Conservation (phyloP, 768 basidiomycete genomes). For the Rubroboletus pulcherrimus region DNA sequence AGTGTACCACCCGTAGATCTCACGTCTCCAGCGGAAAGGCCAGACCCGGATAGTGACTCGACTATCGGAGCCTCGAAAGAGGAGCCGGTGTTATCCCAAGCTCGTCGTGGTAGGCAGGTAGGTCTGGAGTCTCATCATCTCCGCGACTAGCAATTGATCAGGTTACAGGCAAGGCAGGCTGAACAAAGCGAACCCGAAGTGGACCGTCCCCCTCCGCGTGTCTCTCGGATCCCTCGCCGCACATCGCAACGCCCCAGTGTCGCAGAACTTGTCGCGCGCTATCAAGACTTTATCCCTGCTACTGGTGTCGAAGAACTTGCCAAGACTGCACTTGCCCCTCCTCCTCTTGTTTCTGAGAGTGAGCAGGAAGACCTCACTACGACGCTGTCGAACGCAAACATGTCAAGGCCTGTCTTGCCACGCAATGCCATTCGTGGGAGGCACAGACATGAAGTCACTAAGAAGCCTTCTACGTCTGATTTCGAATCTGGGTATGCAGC, state of each 20-base stretch:
- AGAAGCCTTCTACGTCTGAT: constrained; percentile 70
- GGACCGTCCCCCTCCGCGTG: constrained; percentile 28
- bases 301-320: constrained; percentile 69
- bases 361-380: constrained; percentile 59
- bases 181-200: constrained; percentile 20
- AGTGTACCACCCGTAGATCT: constrained; percentile 8
- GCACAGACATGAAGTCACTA: constrained; percentile 43
- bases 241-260: constrained; percentile 58
- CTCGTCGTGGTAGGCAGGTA: constrained; percentile 26
- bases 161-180: constrained; percentile 18
- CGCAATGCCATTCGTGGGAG: constrained; percentile 44
- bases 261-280: constrained; percentile 80
- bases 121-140: constrained; percentile 4
- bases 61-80: constrained; percentile 64
- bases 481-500: constrained; percentile 90
- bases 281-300: constrained; percentile 72
- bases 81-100: constrained; percentile 12
- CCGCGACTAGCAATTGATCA: constrained; percentile 7
- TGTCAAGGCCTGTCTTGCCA: constrained; percentile 22
- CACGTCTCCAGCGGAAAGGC: constrained; percentile 32
- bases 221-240: constrained; percentile 65
- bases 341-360: constrained; percentile 66
- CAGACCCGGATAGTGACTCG: constrained; percentile 78
- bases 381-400: constrained; percentile 18
- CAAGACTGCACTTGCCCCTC: constrained; percentile 64